A percentile compares a stretch with the other conserved stretches of the same genome.
These are phyloP conservation scores for Tremella fuciformis DNA, from an alignment of 768 basidiomycete species.

Conservation along the genomic window DNA sequence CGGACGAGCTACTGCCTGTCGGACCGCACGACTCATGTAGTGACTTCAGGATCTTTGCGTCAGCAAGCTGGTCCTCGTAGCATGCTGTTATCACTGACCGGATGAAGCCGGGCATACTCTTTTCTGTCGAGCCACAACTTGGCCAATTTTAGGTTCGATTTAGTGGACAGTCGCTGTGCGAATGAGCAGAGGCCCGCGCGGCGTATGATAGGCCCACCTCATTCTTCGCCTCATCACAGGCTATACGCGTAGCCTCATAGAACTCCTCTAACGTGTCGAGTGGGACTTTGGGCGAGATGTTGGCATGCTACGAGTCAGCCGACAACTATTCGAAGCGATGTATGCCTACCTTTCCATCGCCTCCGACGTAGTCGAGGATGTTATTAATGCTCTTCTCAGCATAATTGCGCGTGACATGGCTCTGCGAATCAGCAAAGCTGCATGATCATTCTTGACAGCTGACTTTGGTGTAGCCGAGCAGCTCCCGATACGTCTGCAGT, in stretches of 20 bases:
- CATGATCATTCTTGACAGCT: constrained; percentile 1
- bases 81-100: constrained; percentile 56
- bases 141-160: constrained; percentile 94
- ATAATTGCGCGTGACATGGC: constrained; percentile 54
- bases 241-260: constrained; percentile 87
- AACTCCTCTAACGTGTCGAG: constrained; percentile 89
- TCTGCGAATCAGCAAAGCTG: constrained; percentile 27
- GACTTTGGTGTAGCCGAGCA: constrained; percentile 85
- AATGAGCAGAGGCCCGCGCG: constrained; percentile 10
- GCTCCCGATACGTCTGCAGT: constrained; percentile 74
- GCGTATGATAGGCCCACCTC: constrained; percentile 60
- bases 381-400: constrained; percentile 99
- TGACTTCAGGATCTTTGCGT: constrained; percentile 42
- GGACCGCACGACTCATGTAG: constrained; percentile 49
- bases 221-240: constrained; percentile 90
- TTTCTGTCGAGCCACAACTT: constrained; percentile 95
- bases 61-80: constrained; percentile 5
- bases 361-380: constrained; percentile 95
- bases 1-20: constrained; percentile 40
- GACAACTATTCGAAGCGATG: neutral
- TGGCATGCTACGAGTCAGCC: constrained; percentile 39
- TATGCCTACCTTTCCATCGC: constrained; percentile 67
- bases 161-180: constrained; percentile 77
- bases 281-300: constrained; percentile 50
- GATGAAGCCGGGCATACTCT: constrained; percentile 78